phyloP scores from a whole-genome alignment of 1,139 yeast genomes.

The Meyerozyma elateridarum region DNA sequence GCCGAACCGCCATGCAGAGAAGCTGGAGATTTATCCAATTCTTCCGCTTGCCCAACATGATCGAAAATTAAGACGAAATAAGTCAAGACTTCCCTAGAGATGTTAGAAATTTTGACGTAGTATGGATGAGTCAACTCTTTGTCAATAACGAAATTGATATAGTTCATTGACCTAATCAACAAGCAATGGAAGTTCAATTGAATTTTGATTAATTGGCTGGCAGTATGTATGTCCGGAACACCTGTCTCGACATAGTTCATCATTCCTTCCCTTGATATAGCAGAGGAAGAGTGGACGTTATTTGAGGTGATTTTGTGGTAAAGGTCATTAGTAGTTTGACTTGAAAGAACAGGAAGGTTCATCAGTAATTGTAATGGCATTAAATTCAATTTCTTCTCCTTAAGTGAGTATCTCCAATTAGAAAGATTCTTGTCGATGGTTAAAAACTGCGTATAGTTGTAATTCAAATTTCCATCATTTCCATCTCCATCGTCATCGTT shows the following conservation, averaged over 20 bases:
- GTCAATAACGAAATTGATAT: constrained; percentile 43
- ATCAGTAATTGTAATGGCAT: constrained; percentile 28
- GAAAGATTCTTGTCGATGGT: constrained; percentile 41
- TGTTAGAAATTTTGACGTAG: constrained; percentile 32
- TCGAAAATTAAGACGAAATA: constrained; percentile 37
- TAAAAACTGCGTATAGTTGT: constrained; percentile 42
- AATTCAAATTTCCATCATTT: constrained; percentile 46
- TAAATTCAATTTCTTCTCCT: constrained; percentile 25
- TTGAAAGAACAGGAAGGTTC: constrained; percentile 31
- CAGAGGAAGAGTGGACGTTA: constrained; percentile 14
- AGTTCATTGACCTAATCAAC: constrained; percentile 41
- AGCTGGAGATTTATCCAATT: constrained; percentile 6
- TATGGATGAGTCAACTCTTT: constrained; percentile 37
- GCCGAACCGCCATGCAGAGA: constrained; percentile 7
- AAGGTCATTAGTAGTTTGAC: constrained; percentile 22
- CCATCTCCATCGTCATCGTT: constrained; percentile 50
- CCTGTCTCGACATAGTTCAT: constrained; percentile 30
- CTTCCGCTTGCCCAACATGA: constrained; percentile 16
- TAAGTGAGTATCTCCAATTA: constrained; percentile 40
- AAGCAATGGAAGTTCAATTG: constrained; percentile 44
- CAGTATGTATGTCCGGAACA: constrained; percentile 37
- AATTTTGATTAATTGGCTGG: constrained; percentile 37
- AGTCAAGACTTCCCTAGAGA: constrained; percentile 36
- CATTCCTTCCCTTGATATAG: constrained; percentile 27
- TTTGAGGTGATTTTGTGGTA: constrained; percentile 28